Conservation (phyloP, 1,139 yeast species). For the Meyerozyma guilliermondii region DNA sequence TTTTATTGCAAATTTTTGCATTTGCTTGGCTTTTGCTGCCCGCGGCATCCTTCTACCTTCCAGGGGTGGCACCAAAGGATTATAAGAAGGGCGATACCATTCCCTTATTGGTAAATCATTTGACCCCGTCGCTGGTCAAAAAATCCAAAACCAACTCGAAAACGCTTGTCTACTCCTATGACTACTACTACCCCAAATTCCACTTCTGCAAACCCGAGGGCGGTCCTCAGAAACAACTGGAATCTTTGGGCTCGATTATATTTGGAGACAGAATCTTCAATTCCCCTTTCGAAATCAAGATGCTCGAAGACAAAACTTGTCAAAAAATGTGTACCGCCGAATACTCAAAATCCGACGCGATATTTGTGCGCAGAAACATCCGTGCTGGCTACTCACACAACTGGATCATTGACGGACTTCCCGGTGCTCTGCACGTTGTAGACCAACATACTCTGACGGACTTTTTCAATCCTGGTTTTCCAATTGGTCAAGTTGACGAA, state of each 20-base stretch:
- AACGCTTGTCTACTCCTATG: conserved; percentile 68
- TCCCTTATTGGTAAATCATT: conserved; percentile 80
- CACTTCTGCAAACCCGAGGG: conserved; percentile 77
- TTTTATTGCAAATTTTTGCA: neutral
- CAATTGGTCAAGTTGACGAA: conserved; percentile 61
- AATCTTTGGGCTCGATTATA: conserved; percentile 85
- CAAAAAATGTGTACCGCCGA: conserved; percentile 52
- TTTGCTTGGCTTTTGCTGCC: conserved; percentile 4
- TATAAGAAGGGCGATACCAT: conserved; percentile 68
- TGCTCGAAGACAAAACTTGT: conserved; percentile 73
- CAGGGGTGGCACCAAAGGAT: conserved; percentile 93
- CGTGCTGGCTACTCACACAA: conserved; percentile 81
- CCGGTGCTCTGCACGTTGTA: conserved; percentile 65
- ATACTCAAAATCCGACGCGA: conserved; percentile 62
- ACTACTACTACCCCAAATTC: conserved; percentile 79
- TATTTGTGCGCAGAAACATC: conserved; percentile 72
- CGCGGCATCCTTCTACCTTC: conserved; percentile 59
- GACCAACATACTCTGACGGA: conserved; percentile 54
- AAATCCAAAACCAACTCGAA: conserved; percentile 26
- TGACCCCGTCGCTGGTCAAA: conserved; percentile 59
- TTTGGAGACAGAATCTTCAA: conserved; percentile 95
- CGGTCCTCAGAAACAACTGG: conserved; percentile 73
- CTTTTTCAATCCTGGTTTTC: conserved; percentile 79
- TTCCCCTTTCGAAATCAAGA: conserved; percentile 77
- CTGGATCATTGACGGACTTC: conserved; percentile 94